Conservation (phyloP, 371 early-diverging fungal genomes). For the Capillidium heterosporum region DNA sequence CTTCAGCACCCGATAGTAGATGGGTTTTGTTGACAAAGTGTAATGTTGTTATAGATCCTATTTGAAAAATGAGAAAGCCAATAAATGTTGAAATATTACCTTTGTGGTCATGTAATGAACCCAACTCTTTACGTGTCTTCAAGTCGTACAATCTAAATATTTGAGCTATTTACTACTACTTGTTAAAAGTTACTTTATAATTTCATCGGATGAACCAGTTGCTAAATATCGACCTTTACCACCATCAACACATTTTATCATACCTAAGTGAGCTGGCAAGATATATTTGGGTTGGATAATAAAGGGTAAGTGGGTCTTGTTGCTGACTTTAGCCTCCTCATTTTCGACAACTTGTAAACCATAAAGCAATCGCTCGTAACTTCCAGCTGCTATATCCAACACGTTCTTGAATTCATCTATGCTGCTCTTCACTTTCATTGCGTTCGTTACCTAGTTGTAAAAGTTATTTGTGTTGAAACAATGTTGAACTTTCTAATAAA, state of each 20-base stretch:
- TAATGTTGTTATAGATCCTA: slow-evolving; percentile 65
- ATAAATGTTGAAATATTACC: slow-evolving; percentile 14
- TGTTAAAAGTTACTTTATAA: slow-evolving; percentile 34
- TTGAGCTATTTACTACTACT: not conserved
- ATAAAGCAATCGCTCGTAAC: slow-evolving; percentile 89
- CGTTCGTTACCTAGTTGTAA: too few relatives aligned
- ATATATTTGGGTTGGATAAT: slow-evolving; percentile 64
- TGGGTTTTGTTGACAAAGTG: slow-evolving; percentile 63
- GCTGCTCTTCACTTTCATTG: too few relatives aligned
- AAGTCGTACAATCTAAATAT: slow-evolving; percentile 59
- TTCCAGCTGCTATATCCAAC: slow-evolving; percentile 48
- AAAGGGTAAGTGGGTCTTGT: not conserved
- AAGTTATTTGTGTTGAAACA: too few relatives aligned
- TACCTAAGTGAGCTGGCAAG: slow-evolving; percentile 85
- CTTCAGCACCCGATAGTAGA: slow-evolving; percentile 76
- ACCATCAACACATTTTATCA: slow-evolving; percentile 67
- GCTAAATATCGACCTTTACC: slow-evolving; percentile 57
- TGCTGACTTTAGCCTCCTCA: not conserved
- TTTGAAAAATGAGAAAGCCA: not conserved
- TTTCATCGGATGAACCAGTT: slow-evolving; percentile 91
- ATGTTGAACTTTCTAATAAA: too few relatives aligned
- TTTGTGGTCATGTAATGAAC: slow-evolving; percentile 74
- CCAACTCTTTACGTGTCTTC: slow-evolving; percentile 70
- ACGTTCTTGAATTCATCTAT: too few relatives aligned
- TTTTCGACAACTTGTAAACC: slow-evolving; percentile 60